These are phyloP conservation scores for Clarireedia monteithiana DNA, from an alignment of 2,329 filamentous ascomycete genomes.

Conservation along the genomic window DNA sequence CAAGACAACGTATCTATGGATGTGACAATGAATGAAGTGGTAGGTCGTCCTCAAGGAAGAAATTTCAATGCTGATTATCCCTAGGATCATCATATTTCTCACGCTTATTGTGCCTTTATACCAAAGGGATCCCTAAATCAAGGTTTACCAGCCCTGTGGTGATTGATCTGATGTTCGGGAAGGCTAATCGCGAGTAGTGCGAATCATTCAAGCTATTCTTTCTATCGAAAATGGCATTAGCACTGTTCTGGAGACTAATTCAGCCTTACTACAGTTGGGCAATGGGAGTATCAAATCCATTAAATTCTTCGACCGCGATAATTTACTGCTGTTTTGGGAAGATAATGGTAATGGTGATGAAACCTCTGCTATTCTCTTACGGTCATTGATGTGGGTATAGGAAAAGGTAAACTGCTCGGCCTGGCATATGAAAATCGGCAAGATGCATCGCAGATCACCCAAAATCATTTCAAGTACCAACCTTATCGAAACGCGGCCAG, in stretches of 20 bases:
- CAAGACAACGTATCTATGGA: slow-evolving; percentile 18
- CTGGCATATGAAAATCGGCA: slow-evolving; percentile 18
- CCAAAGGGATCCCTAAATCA: slow-evolving; percentile 16
- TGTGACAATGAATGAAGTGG: slow-evolving; percentile 22
- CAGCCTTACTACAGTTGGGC: slow-evolving; percentile 21
- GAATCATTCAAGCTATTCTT: slow-evolving; percentile 22
- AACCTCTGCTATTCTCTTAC: not conserved
- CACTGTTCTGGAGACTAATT: slow-evolving; percentile 15
- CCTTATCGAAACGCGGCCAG: slow-evolving; percentile 3
- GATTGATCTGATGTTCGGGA: too few species aligned
- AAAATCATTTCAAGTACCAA: slow-evolving; percentile 9
- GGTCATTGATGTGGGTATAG: not conserved
- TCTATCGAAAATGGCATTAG: slow-evolving; percentile 28
- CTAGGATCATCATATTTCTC: slow-evolving; percentile 15
- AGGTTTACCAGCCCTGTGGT: slow-evolving; percentile 15
- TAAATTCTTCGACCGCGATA: slow-evolving; percentile 24
- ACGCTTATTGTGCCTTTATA: slow-evolving; percentile 20
- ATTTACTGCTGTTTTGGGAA: slow-evolving; percentile 26
- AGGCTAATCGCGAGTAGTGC: slow-evolving; percentile 16
- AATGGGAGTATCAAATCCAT: slow-evolving; percentile 26
- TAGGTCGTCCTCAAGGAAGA: slow-evolving; percentile 9
- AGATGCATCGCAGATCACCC: not conserved
- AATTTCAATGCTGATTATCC: not conserved
- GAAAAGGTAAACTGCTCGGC: slow-evolving; percentile 16
- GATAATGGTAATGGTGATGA: slow-evolving; percentile 15